phyloP scores from a whole-genome alignment of 345 rosid genomes.

The Carallia brachiata region DNA sequence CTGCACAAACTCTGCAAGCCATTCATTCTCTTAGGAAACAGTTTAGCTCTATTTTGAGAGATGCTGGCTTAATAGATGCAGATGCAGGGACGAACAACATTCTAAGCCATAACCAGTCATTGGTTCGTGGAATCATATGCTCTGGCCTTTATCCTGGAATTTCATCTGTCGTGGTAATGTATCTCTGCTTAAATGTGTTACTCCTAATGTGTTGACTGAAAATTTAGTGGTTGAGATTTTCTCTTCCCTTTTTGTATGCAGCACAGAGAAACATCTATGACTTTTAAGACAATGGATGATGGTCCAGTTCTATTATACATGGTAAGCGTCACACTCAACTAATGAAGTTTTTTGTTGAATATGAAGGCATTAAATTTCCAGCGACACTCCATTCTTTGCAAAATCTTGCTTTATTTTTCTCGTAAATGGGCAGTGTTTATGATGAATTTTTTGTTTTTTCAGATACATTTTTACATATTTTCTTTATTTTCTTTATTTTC shows the following conservation, averaged over 20 bases:
- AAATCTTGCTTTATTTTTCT: no score
- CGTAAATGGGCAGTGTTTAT: no score
- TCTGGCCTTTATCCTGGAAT: slow-evolving; percentile 97
- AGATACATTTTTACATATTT: no score
- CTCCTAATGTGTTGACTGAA: neutral
- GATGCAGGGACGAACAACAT: slow-evolving; percentile 65
- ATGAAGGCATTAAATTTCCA: no score
- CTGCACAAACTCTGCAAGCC: slow-evolving; percentile 94
- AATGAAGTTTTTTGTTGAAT: no score
- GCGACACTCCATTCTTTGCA: no score
- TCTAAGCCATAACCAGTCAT: slow-evolving; percentile 83
- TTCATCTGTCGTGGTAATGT: slow-evolving; percentile 84
- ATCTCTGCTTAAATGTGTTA: slow-evolving; percentile 2
- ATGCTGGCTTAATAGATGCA: slow-evolving; percentile 68
- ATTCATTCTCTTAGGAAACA: slow-evolving; percentile 93
- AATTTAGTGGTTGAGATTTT: slow-evolving; percentile 9
- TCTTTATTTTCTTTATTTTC: no score
- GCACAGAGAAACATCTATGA: slow-evolving; percentile 93
- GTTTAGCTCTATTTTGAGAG: slow-evolving; percentile 77
- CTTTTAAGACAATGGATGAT: slow-evolving; percentile 97
- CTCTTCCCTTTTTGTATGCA: slow-evolving; percentile 31
- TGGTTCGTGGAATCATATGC: slow-evolving; percentile 93
- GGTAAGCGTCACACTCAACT: slow-evolving; percentile 44
- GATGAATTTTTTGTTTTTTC: no score
- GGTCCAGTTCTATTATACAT: slow-evolving; percentile 87